phyloP scores from a whole-genome alignment of 345 rosid genomes.

The Salix viminalis region DNA sequence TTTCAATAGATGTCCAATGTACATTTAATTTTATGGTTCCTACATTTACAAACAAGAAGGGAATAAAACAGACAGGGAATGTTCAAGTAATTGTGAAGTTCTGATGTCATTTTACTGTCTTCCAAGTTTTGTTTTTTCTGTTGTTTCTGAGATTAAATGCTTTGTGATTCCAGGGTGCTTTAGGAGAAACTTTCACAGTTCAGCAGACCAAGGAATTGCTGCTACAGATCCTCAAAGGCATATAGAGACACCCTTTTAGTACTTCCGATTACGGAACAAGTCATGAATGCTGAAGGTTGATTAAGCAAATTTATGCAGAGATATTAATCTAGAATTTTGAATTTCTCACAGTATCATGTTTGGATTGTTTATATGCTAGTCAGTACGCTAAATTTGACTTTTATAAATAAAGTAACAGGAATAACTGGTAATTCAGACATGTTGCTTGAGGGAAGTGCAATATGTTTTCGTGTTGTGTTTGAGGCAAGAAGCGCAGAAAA shows the following conservation, averaged over 20 bases:
- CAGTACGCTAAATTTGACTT: neutral
- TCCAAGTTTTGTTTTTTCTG: neutral
- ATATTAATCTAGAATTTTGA: neutral
- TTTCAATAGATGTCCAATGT: no score
- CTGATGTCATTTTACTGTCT: neutral
- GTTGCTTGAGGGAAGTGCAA: no score
- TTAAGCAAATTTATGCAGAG: neutral
- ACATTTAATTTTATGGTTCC: neutral
- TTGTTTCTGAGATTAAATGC: neutral
- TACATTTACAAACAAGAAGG: neutral
- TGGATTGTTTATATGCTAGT: no score
- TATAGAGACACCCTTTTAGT: constrained; percentile 8
- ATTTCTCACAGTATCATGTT: neutral
- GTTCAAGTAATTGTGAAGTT: neutral
- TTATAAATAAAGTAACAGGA: no score
- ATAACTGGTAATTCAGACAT: no score
- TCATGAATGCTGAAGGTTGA: neutral
- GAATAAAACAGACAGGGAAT: neutral
- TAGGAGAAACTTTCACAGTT: constrained; percentile 24
- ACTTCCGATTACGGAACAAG: neutral
- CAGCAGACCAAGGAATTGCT: constrained; percentile 34
- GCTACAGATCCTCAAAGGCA: constrained; percentile 35
- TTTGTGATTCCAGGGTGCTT: constrained; percentile 32
- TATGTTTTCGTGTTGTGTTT: neutral
- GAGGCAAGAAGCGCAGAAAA: neutral